These are phyloP conservation scores for Saraca asoca DNA, from an alignment of 331 rosid species.

Conservation along the genomic window DNA sequence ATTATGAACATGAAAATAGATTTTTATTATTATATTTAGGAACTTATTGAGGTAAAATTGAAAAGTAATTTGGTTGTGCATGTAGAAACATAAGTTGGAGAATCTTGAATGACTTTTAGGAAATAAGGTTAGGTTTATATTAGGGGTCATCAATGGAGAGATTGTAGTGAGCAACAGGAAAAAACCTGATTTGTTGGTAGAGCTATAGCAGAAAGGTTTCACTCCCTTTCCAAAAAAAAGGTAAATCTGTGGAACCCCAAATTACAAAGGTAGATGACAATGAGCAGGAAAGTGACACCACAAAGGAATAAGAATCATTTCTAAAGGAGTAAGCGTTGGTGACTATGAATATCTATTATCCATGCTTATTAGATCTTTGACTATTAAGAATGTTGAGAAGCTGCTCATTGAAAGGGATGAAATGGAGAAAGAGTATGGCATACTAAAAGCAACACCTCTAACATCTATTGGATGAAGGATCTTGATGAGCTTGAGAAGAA, in stretches of 20 bases:
- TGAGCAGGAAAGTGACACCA: constrained; percentile 45
- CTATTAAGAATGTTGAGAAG: constrained; percentile 75
- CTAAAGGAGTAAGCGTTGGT: constrained; percentile 48
- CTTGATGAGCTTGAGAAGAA: constrained; percentile 68
- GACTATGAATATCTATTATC: constrained; percentile 80
- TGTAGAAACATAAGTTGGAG: constrained; percentile 66
- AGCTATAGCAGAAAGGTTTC: constrained; percentile 84
- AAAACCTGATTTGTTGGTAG: constrained; percentile 68
- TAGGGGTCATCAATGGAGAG: constrained; percentile 82
- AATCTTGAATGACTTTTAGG: constrained; percentile 68
- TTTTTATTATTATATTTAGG: neutral
- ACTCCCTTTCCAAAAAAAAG: constrained; percentile 86
- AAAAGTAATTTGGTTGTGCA: constrained; percentile 12
- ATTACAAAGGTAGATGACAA: constrained; percentile 85
- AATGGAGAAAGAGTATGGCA: constrained; percentile 58
- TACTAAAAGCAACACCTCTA: constrained; percentile 63
- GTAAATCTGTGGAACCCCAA: constrained; percentile 73
- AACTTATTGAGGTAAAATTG: neutral
- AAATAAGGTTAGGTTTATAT: constrained; percentile 85
- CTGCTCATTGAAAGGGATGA: constrained; percentile 61
- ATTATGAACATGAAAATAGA: neutral
- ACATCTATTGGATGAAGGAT: constrained; percentile 74
- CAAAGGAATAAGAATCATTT: too few species aligned
- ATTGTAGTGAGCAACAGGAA: constrained; percentile 79
- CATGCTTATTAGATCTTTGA: constrained; percentile 77